Conservation (phyloP, 2,329 filamentous ascomycete species). For the Hypoxylon sp. region DNA sequence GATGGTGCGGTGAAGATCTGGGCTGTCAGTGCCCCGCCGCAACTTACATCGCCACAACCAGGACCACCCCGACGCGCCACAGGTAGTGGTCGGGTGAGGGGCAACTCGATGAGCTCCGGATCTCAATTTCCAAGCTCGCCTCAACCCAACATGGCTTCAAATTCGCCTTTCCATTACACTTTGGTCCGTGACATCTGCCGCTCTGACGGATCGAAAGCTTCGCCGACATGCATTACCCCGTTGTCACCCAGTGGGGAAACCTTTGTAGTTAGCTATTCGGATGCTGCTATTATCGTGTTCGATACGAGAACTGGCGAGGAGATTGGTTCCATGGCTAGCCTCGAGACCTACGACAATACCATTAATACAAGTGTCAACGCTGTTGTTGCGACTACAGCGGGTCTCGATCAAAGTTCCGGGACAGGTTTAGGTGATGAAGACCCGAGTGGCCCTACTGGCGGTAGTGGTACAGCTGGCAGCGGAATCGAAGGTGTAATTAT, state of each 20-base stretch:
- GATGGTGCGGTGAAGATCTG: conserved; percentile 94
- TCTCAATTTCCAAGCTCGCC: conserved; percentile 92
- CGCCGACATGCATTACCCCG: conserved; percentile 93
- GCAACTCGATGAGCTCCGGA: conserved; percentile 94
- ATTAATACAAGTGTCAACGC: conserved; percentile 85
- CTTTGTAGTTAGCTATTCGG: conserved; percentile 93
- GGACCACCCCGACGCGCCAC: conserved; percentile 71
- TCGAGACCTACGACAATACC: conserved; percentile 93
- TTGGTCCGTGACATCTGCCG: conserved; percentile 89
- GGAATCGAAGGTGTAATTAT: conserved; percentile 95
- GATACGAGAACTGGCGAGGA: conserved; percentile 94
- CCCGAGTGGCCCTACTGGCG: conserved; percentile 81
- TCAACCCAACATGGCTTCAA: conserved; percentile 87
- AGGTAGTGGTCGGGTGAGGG: conserved; percentile 80
- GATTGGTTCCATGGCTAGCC: conserved; percentile 90
- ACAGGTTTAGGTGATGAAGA: conserved; percentile 80
- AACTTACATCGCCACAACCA: conserved; percentile 84
- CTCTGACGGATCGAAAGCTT: conserved; percentile 74
- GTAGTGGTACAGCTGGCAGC: conserved; percentile 75
- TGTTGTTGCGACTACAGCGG: conserved; percentile 87
- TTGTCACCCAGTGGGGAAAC: conserved; percentile 85
- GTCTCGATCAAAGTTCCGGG: conserved; percentile 79
- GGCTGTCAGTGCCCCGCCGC: conserved; percentile 92
- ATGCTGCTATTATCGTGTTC: conserved; percentile 91
- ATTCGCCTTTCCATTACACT: conserved; percentile 88